Evolutionary conservation across 495 filamentous ascomycete genomes (phyloP).

Genomic region (Neurospora hispaniola): DNA sequence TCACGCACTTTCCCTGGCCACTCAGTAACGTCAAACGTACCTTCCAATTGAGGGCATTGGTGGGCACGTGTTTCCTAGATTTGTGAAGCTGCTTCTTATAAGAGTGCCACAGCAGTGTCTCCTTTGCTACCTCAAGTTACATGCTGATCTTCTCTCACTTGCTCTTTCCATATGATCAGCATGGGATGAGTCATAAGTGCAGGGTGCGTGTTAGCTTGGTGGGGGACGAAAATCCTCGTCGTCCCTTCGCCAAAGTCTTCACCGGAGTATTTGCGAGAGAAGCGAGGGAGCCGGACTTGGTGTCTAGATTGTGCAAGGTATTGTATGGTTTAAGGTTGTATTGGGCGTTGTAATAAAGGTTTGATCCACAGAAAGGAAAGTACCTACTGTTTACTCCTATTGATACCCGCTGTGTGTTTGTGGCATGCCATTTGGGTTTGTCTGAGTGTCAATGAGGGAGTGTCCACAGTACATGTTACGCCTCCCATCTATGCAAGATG

Average conservation of each 20-base stretch:
- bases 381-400: neutral
- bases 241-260: neutral
- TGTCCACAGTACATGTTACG: neutral
- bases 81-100: neutral
- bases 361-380: neutral
- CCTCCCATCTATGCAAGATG: no score
- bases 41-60: neutral
- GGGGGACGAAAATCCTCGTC: neutral
- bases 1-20: neutral
- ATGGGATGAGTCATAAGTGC: neutral
- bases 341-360: neutral
- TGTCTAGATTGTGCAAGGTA: neutral
- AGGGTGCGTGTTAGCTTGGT: neutral
- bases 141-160: neutral
- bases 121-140: neutral
- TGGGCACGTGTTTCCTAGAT: neutral
- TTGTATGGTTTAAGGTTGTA: neutral
- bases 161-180: neutral
- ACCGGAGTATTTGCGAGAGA: neutral
- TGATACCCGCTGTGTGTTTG: neutral
- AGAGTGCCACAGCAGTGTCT: neutral
- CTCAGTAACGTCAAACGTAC: neutral
- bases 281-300: neutral
- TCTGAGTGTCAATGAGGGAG: neutral
- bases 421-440: neutral